Evolutionary conservation across 345 rosid genomes (phyloP), one percentile per base, ranked within the genome.

Genomic region (Bruguiera sexangula): DNA sequence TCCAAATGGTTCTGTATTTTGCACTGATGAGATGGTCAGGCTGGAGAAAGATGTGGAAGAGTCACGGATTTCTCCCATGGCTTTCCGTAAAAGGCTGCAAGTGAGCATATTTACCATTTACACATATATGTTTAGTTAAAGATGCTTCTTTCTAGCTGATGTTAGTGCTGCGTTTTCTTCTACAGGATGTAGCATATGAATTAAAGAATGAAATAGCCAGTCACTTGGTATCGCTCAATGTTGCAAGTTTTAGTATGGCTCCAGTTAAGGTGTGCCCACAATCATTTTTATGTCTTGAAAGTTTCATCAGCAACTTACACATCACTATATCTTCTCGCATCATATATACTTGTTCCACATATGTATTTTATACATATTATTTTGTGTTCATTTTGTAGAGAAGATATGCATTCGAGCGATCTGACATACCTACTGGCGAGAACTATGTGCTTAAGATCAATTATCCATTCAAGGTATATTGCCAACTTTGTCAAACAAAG

Each of bases 391-490:
- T 63, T 82, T 52, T 55, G 61, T 87, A 95, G 99, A 86, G 99
- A 81, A 89, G 73, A 39, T 90, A 90, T 85, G 96, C 97, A 30
- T 92, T 95, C 59, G 96, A 90, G 78, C 80, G 88, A 73, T 72
- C 84, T 69, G 97, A 90, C 73, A 82, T 95, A 65, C 92, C 96
- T 77, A 50, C 69, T 32, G 97, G 97, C 34, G 96, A 95, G 81
- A 91, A 85, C 76, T 92, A 87, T 78, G 89, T 85, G 21, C 82
- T 95, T 69, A 92, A 95, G 82, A 86, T 95, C 76, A 92, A 82
- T 76, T 95, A 95, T 73, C 85, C 99, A 66, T 92, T 88, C 84
- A 89, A 90, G 99, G 99, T 95, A 85, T 18, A 51, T 32, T 53
- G 43, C 43, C 39, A 46, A 71, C 57, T 37, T 34, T 75, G 65